Conservation (phyloP, 2,329 filamentous ascomycete genomes). For the Cordyceps militaris region DNA sequence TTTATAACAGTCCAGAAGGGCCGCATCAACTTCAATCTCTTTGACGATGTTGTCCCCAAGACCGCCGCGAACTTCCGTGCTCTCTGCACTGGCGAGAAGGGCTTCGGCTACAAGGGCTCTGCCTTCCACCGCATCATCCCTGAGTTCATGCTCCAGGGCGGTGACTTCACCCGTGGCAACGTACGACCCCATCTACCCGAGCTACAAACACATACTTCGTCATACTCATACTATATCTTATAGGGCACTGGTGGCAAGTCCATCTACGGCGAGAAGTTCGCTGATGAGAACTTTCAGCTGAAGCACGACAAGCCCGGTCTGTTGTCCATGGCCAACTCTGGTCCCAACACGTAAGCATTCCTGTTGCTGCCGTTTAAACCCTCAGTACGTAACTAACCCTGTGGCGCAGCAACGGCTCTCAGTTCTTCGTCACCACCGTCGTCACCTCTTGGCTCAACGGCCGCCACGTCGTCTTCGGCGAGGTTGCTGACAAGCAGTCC, state of each 20-base stretch:
- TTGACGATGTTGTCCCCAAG: conserved; percentile 78
- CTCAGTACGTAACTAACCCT: conserved; percentile 22
- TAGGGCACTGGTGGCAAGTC: conserved; percentile 87
- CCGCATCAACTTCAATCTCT: conserved; percentile 86
- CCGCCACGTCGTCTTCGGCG: conserved; percentile 79
- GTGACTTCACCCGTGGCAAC: conserved; percentile 89
- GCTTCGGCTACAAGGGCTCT: conserved; percentile 75
- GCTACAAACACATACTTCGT: not conserved
- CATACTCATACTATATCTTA: conserved; percentile 16
- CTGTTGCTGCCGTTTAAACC: not conserved
- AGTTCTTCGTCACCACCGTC: conserved; percentile 97
- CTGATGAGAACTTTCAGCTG: conserved; percentile 81
- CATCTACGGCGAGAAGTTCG: conserved; percentile 93
- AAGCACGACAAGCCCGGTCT: conserved; percentile 71
- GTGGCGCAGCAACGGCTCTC: conserved; percentile 79
- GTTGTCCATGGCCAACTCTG: conserved; percentile 93
- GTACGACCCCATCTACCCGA: conserved; percentile 45
- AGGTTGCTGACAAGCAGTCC: conserved; percentile 50
- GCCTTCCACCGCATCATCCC: conserved; percentile 91
- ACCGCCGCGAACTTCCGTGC: conserved; percentile 79
- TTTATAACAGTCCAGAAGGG: conserved; percentile 56
- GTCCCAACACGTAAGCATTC: conserved; percentile 72
- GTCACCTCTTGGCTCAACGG: conserved; percentile 78
- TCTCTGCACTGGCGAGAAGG: conserved; percentile 75
- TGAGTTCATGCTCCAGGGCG: conserved; percentile 91